Percentiles rank a stretch among this genome's conserved stretches.
phyloP scores from a whole-genome alignment of 768 basidiomycete genomes.

The Podaxis mareebaensis region DNA sequence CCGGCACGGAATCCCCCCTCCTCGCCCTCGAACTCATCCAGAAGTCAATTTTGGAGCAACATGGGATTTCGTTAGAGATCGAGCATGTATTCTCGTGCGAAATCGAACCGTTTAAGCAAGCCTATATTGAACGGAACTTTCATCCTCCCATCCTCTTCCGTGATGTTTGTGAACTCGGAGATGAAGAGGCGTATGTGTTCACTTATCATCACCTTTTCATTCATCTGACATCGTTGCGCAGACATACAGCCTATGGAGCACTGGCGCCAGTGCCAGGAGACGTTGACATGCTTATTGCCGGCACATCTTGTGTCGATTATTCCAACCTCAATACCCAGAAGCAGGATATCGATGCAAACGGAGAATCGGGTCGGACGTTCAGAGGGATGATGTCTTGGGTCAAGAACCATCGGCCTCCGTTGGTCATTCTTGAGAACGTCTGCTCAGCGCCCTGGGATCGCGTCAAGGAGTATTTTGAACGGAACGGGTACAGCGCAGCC shows the following conservation, averaged over 20 bases:
- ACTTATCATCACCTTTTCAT: not conserved
- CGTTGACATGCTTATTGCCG: slow-evolving; percentile 88
- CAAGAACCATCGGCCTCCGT: slow-evolving; percentile 76
- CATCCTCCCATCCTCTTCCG: slow-evolving; percentile 89
- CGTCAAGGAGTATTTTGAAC: slow-evolving; percentile 76
- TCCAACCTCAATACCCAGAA: slow-evolving; percentile 94
- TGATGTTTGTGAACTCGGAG: slow-evolving; percentile 89
- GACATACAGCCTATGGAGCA: slow-evolving; percentile 91
- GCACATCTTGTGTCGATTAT: slow-evolving; percentile 96
- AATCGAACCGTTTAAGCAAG: slow-evolving; percentile 96
- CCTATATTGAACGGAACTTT: slow-evolving; percentile 96
- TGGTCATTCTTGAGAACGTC: slow-evolving; percentile 96
- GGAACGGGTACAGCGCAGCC: slow-evolving; percentile 73
- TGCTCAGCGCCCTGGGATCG: slow-evolving; percentile 84
- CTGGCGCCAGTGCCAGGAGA: slow-evolving; percentile 84
- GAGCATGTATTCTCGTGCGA: slow-evolving; percentile 97
- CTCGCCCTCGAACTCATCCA: slow-evolving; percentile 86
- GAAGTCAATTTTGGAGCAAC: slow-evolving; percentile 69
- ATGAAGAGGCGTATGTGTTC: slow-evolving; percentile 66
- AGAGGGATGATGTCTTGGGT: slow-evolving; percentile 96
- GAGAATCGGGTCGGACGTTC: slow-evolving; percentile 93
- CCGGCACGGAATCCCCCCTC: slow-evolving; percentile 93
- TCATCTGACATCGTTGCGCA: slow-evolving; percentile 29
- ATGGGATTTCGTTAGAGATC: slow-evolving; percentile 62
- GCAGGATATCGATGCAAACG: slow-evolving; percentile 85